Percentiles rank a stretch among this genome's conserved stretches.
phyloP scores from a whole-genome alignment of 1,284 basidiomycete species.

The Stygiomarasmius scandens region DNA sequence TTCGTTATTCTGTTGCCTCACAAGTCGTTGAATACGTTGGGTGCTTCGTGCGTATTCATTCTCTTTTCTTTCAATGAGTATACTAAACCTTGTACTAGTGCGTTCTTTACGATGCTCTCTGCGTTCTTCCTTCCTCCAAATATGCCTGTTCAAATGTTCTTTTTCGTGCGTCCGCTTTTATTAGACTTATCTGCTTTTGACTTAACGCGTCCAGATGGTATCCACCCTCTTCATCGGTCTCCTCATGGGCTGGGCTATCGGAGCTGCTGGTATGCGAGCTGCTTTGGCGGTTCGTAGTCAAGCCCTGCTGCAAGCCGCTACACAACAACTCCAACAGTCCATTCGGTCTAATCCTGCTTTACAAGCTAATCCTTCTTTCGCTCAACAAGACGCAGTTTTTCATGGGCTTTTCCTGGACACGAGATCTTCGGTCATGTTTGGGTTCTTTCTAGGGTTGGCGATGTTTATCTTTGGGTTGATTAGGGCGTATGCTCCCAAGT shows the following conservation, averaged over 20 bases:
- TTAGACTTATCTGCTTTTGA: constrained; percentile 1
- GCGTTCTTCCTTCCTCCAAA: constrained; percentile 30
- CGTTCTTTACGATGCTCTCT: constrained; percentile 25
- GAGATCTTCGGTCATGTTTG: constrained; percentile 53
- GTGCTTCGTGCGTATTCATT: constrained; percentile 23
- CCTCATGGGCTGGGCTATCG: constrained; percentile 65
- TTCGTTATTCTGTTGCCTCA: constrained; percentile 28
- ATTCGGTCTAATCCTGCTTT: constrained; percentile 37
- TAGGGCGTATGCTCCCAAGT: constrained; percentile 57
- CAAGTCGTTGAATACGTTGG: constrained; percentile 24
- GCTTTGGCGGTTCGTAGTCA: constrained; percentile 50
- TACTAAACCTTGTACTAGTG: constrained; percentile 11
- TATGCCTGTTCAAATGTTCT: constrained; percentile 28
- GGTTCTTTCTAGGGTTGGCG: constrained; percentile 60
- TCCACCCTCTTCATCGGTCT: constrained; percentile 56
- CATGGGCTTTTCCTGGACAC: constrained; percentile 62
- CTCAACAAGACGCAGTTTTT: constrained; percentile 53
- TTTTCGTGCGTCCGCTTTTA: constrained; percentile 20
- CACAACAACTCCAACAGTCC: constrained; percentile 38
- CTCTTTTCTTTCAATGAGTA: not conserved
- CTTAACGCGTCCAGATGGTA: too few species aligned
- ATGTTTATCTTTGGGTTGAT: constrained; percentile 55
- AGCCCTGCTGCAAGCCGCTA: constrained; percentile 42
- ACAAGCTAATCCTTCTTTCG: constrained; percentile 49
- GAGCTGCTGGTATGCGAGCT: constrained; percentile 62